phyloP scores from a whole-genome alignment of 208 protist genomes.

The Leishmania major region DNA sequence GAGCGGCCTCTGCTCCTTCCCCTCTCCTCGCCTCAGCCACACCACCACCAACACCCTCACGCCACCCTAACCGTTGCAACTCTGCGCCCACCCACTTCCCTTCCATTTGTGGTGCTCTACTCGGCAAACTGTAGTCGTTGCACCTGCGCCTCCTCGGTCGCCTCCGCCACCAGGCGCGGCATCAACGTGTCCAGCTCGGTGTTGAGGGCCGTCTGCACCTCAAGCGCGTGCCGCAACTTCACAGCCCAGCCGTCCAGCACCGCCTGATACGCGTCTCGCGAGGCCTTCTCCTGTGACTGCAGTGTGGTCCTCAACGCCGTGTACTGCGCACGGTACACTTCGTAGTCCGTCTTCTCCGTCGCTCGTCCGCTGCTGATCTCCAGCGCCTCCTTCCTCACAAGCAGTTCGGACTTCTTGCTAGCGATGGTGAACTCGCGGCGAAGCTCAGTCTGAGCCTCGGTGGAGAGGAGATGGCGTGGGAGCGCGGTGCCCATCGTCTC shows the following conservation, averaged over 20 bases:
- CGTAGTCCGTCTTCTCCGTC: constrained; percentile 49
- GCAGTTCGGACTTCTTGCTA: constrained; percentile 58
- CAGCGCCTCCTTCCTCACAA: constrained; percentile 77
- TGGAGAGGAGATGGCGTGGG: constrained; percentile 49
- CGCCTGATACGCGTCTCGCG: constrained; percentile 40
- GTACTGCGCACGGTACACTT: constrained; percentile 47
- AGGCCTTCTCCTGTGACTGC: constrained; percentile 43
- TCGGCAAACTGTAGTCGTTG: constrained; percentile 41
- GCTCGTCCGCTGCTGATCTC: constrained; percentile 66
- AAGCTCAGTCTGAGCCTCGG: constrained; percentile 59
- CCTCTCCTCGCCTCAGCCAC: not conserved
- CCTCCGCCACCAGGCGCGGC: constrained; percentile 68
- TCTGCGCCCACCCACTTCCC: not conserved
- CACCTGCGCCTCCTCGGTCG: constrained; percentile 69
- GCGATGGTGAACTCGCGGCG: constrained; percentile 48
- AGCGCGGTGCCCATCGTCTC: constrained; percentile 27
- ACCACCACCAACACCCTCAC: not conserved
- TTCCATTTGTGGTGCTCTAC: constrained; percentile 4
- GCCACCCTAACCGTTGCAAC: not conserved
- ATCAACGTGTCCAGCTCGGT: constrained; percentile 73
- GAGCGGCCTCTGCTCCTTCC: not conserved
- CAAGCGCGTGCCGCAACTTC: constrained; percentile 54
- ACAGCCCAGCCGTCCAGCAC: constrained; percentile 52
- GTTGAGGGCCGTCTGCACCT: constrained; percentile 61
- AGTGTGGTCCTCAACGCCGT: constrained; percentile 43